Conservation (phyloP, 2,329 filamentous ascomycete species). For the Nothophaeocryptopus gaeumannii region DNA sequence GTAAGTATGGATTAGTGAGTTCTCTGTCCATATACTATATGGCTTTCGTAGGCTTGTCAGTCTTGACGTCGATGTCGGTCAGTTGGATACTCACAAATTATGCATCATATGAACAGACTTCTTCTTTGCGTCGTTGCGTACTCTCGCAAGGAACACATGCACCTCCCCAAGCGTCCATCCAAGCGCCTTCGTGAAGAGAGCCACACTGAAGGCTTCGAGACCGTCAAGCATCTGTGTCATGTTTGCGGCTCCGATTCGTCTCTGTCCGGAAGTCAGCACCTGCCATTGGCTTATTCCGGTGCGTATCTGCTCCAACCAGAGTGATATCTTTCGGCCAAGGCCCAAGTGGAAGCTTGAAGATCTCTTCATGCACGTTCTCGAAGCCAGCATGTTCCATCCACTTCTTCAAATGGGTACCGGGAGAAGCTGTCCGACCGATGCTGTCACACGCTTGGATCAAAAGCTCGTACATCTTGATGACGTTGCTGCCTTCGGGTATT, state of each 20-base stretch:
- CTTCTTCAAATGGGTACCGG: conserved; percentile 1
- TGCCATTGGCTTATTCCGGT: conserved; percentile 34
- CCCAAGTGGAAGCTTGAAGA: conserved; percentile 31
- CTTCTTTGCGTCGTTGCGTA: conserved; percentile 30
- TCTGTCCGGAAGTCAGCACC: conserved; percentile 35
- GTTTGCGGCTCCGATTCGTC: conserved; percentile 27
- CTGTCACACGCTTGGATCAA: conserved; percentile 1
- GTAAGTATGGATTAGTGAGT: too few species aligned
- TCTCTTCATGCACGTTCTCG: not conserved
- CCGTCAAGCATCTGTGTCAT: conserved; percentile 21
- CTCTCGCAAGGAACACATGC: conserved; percentile 42
- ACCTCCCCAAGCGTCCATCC: conserved; percentile 43
- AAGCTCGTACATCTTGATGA: conserved; percentile 3
- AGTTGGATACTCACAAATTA: conserved; percentile 3
- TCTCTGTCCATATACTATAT: conserved; percentile 1
- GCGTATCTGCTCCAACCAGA: not conserved
- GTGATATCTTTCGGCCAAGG: conserved; percentile 38
- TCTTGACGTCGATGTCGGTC: not conserved
- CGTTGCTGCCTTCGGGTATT: conserved; percentile 1
- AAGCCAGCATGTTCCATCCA: conserved; percentile 5
- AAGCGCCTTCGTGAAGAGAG: conserved; percentile 36
- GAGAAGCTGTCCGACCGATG: conserved; percentile 3
- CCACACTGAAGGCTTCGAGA: conserved; percentile 40
- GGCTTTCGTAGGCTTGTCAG: not conserved
- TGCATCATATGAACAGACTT: conserved; percentile 6